These are phyloP conservation scores for Boehmeria nivea DNA, from an alignment of 306 rosid species.

Conservation along the genomic window DNA sequence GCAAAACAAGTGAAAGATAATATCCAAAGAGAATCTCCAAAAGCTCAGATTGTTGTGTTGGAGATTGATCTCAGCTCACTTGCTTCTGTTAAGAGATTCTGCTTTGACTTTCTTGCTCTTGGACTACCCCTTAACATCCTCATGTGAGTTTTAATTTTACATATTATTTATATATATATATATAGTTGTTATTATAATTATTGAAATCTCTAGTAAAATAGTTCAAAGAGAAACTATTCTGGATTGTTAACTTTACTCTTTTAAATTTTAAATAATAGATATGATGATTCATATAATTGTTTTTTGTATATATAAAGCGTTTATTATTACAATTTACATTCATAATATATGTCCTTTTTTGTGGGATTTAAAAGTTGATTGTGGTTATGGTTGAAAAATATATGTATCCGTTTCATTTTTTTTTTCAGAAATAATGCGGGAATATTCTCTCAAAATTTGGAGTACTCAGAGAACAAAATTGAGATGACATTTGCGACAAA, in stretches of 20 bases:
- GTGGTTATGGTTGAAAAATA: background rate
- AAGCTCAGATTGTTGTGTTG: slow-evolving; percentile 59
- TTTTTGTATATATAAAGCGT: too few species aligned
- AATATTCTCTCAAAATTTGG: slow-evolving; percentile 61
- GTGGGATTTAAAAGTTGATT: background rate
- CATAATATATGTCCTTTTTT: too few species aligned
- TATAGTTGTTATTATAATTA: background rate
- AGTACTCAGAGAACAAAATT: slow-evolving; percentile 84
- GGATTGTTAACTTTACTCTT: too few species aligned
- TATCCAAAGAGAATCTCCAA: slow-evolving; percentile 60
- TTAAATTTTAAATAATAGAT: too few species aligned
- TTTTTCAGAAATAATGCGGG: slow-evolving; percentile 91
- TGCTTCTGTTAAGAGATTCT: slow-evolving; percentile 70
- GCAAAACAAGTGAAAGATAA: slow-evolving; percentile 55
- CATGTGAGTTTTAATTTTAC: slow-evolving; percentile 65
- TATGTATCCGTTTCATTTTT: background rate
- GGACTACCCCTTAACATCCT: slow-evolving; percentile 76
- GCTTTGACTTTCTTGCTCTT: slow-evolving; percentile 58
- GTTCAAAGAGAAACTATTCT: too few species aligned
- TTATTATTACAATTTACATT: too few species aligned
- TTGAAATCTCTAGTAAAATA: too few species aligned
- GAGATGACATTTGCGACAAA: slow-evolving; percentile 98
- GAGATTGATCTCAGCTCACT: slow-evolving; percentile 90
- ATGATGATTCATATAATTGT: too few species aligned
- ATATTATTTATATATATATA: background rate